Conservation (phyloP, 169 alveolate species). For the Blepharisma undulans region DNA sequence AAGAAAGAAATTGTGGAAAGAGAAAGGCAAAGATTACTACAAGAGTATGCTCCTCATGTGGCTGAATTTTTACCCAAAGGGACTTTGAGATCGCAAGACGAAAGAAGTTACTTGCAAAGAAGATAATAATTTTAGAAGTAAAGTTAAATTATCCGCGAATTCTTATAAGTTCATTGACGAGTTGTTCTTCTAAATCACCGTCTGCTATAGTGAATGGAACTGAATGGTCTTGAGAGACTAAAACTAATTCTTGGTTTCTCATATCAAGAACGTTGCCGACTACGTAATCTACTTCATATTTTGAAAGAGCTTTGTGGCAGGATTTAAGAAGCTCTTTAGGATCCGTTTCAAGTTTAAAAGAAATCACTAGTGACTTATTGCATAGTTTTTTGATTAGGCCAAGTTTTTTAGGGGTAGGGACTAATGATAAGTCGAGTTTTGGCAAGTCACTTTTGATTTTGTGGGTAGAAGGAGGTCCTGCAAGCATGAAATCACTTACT, state of each 20-base stretch:
- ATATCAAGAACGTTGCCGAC: conserved; percentile 65
- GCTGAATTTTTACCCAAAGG: conserved; percentile 79
- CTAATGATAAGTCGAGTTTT: conserved; percentile 40
- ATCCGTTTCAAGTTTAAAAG: conserved; percentile 82
- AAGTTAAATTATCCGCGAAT: neutral
- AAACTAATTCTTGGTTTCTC: conserved; percentile 37
- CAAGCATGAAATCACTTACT: conserved; percentile 88
- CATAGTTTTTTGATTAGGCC: conserved; percentile 45
- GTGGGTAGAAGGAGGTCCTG: conserved; percentile 42
- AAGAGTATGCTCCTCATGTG: conserved; percentile 69
- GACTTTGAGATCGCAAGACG: conserved; percentile 59
- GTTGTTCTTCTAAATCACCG: neutral
- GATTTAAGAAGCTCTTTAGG: conserved; percentile 49
- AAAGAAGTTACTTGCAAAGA: conserved; percentile 19
- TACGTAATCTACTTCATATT: conserved; percentile 62
- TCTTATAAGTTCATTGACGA: neutral
- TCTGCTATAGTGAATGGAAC: neutral
- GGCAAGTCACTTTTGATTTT: conserved; percentile 34
- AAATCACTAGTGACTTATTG: conserved; percentile 48
- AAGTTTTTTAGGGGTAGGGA: conserved; percentile 72
- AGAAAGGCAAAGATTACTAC: conserved; percentile 74
- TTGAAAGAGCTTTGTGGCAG: conserved; percentile 51
- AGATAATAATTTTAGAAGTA: neutral
- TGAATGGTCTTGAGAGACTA: neutral
- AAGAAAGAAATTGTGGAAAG: conserved; percentile 71